phyloP scores from a whole-genome alignment of 495 filamentous ascomycete species.

The Talaromyces wortmannii region DNA sequence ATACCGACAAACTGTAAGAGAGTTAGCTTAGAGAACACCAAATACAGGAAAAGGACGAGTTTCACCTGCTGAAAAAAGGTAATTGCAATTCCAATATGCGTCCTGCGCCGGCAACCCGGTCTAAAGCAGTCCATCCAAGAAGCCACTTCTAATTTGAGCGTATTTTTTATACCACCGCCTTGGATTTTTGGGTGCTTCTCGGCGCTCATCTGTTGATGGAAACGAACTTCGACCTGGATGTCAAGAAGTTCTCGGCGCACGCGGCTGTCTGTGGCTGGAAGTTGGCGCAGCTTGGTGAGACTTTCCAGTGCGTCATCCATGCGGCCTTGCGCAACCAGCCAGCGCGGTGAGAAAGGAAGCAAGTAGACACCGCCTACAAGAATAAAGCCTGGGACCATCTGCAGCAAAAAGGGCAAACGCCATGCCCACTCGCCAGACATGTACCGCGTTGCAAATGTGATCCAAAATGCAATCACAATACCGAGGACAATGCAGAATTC shows the following conservation, averaged over 20 bases:
- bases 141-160: conserved; percentile 32
- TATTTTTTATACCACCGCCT: conserved; percentile 17
- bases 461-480: conserved; percentile 50
- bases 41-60: conserved; percentile 5
- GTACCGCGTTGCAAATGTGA: conserved; percentile 47
- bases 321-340: conserved; percentile 47
- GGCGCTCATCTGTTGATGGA: conserved; percentile 38
- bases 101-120: conserved; percentile 46
- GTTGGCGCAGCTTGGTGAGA: conserved; percentile 35
- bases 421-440: conserved; percentile 46
- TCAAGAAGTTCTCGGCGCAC: conserved; percentile 43
- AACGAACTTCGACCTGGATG: conserved; percentile 42
- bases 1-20: conserved; percentile 36
- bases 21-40: conserved; percentile 5
- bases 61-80: conserved; percentile 50
- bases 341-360: conserved; percentile 66
- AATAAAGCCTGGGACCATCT: conserved; percentile 62
- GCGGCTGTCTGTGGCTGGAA: conserved; percentile 32
- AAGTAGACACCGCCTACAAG: conserved; percentile 63
- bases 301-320: conserved; percentile 41
- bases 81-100: conserved; percentile 43
- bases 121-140: conserved; percentile 43
- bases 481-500: conserved; percentile 56
- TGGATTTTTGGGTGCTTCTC: conserved; percentile 41
- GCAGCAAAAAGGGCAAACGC: conserved; percentile 60